phyloP scores from a whole-genome alignment of 2,329 filamentous ascomycete genomes.

The Phyllosticta capitalensis region DNA sequence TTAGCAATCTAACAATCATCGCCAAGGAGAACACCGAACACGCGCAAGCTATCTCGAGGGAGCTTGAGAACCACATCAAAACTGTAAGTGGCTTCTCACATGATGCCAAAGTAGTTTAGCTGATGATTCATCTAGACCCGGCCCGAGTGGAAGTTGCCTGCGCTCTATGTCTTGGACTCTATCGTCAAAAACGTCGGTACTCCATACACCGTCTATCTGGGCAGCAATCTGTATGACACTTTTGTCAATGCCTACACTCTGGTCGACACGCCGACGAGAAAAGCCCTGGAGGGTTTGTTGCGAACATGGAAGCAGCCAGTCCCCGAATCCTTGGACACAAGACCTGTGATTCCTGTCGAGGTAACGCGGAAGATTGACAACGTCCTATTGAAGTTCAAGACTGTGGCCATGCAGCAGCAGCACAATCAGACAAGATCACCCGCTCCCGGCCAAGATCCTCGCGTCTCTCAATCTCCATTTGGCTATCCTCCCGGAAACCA shows the following conservation, averaged over 20 bases:
- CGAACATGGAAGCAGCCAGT: conserved; percentile 98
- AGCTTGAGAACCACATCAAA: conserved; percentile 86
- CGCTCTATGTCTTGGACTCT: conserved; percentile 95
- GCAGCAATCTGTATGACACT: conserved; percentile 80
- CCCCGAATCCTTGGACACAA: conserved; percentile 82
- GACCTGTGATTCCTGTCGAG: conserved; percentile 82
- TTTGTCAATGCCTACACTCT: conserved; percentile 96
- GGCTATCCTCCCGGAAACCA: conserved; percentile 1
- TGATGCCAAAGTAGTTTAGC: conserved; percentile 14
- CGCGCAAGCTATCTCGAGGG: conserved; percentile 83
- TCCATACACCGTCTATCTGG: conserved; percentile 91
- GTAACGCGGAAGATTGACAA: conserved; percentile 88
- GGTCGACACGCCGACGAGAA: conserved; percentile 71
- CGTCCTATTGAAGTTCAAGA: conserved; percentile 74
- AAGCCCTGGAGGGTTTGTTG: conserved; percentile 93
- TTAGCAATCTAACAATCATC: conserved; percentile 94
- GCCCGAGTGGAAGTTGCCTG: conserved; percentile 80
- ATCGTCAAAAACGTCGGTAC: conserved; percentile 98
- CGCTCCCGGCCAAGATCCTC: conserved; percentile 3
- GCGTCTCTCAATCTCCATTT: conserved; percentile 3
- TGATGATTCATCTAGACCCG: conserved; percentile 56
- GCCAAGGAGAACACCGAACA: conserved; percentile 96
- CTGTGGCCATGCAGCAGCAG: conserved; percentile 50
- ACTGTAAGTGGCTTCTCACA: conserved; percentile 59
- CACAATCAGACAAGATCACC: conserved; percentile 38